Percentiles rank a stretch among this genome's conserved stretches.
Evolutionary conservation across 2,329 filamentous ascomycete genomes (phyloP).

Genomic region (Stagonosporopsis rhizophila): DNA sequence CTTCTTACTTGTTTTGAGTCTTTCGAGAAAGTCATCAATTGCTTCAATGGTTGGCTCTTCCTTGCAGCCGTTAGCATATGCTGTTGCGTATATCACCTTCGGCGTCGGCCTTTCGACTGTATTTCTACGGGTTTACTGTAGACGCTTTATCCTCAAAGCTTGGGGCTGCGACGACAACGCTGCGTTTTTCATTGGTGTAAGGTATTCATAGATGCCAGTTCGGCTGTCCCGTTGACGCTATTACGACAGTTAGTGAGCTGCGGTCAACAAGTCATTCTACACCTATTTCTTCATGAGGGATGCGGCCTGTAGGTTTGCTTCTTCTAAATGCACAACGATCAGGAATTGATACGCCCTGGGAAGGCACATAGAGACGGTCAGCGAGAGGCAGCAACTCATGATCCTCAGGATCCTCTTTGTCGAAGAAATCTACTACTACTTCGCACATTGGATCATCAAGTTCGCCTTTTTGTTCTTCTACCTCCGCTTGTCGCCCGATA

Average conservation of each 20-base stretch:
- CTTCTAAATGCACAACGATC: not conserved
- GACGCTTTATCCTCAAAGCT: slow-evolving; percentile 20
- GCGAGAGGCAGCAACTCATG: slow-evolving; percentile 7
- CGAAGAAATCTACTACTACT: slow-evolving; percentile 43
- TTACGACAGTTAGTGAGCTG: slow-evolving; percentile 21
- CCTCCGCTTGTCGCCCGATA: slow-evolving; percentile 35
- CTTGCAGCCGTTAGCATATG: slow-evolving; percentile 30
- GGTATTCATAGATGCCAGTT: not conserved
- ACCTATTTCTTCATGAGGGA: slow-evolving; percentile 33
- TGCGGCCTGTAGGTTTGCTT: slow-evolving; percentile 26
- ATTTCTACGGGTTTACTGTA: slow-evolving; percentile 27
- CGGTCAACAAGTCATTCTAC: slow-evolving; percentile 28
- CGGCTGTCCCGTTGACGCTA: not conserved
- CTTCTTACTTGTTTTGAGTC: no score
- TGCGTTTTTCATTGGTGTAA: slow-evolving; percentile 24
- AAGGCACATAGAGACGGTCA: slow-evolving; percentile 4
- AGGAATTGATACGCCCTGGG: not conserved
- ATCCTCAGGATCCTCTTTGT: slow-evolving; percentile 33
- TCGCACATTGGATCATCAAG: slow-evolving; percentile 44
- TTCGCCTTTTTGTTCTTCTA: slow-evolving; percentile 47
- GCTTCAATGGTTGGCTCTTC: slow-evolving; percentile 19
- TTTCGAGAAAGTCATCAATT: not conserved
- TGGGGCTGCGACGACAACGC: slow-evolving; percentile 31
- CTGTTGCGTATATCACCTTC: slow-evolving; percentile 26
- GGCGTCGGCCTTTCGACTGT: slow-evolving; percentile 22